Percentiles rank a stretch among this genome's conserved stretches.
Evolutionary conservation across 192 early-diverging fungal genomes (phyloP).

Genomic region (Coemansia sp.): DNA sequence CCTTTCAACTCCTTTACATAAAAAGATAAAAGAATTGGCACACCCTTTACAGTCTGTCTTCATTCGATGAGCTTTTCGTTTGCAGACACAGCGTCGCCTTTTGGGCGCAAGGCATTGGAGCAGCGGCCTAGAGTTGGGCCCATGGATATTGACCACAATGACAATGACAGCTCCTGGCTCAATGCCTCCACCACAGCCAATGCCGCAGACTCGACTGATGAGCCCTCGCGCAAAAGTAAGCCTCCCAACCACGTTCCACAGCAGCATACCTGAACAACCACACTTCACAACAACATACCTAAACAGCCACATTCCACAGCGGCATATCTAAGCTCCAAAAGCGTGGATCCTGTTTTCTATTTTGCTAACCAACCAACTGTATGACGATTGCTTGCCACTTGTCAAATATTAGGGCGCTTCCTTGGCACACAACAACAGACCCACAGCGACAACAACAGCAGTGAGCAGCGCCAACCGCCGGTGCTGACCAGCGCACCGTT

Average conservation of each 20-base stretch:
- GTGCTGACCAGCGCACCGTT: slow-evolving; percentile 35
- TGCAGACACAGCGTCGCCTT: slow-evolving; percentile 25
- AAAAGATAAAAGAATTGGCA: no score
- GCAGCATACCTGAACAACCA: no score
- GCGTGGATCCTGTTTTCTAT: no score
- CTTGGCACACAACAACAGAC: neutral
- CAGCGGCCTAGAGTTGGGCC: slow-evolving; percentile 28
- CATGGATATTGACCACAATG: slow-evolving; percentile 47
- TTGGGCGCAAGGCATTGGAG: slow-evolving; percentile 11
- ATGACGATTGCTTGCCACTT: no score
- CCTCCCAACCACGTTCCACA: no score
- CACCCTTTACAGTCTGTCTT: neutral
- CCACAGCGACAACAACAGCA: neutral
- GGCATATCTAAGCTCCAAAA: no score
- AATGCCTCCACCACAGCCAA: slow-evolving; percentile 14
- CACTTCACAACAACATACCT: no score
- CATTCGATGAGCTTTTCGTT: slow-evolving; percentile 36
- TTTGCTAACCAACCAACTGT: no score
- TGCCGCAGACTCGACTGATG: slow-evolving; percentile 1
- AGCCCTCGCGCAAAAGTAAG: slow-evolving; percentile 33
- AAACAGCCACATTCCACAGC: no score
- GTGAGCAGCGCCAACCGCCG: slow-evolving; percentile 1
- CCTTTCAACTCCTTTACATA: no score
- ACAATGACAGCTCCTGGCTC: slow-evolving; percentile 43
- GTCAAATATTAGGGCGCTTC: neutral